Evolutionary conservation across 495 filamentous ascomycete genomes (phyloP).

Genomic region (Penicillium subrubescens): DNA sequence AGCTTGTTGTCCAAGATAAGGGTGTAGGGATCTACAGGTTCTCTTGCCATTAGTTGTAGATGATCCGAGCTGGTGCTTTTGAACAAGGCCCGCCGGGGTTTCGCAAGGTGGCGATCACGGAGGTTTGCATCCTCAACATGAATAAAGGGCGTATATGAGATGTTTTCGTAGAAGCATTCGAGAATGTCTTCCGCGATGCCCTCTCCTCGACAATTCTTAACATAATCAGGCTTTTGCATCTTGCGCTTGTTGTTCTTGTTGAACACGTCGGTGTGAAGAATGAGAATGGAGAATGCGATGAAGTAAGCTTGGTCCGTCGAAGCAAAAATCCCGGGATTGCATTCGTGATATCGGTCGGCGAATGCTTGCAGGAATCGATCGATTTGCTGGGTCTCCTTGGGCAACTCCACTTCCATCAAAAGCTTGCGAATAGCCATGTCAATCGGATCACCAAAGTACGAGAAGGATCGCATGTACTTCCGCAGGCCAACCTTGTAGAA

Average conservation of each 20-base stretch:
- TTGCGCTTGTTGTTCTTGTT: constrained; percentile 99
- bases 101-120: constrained; percentile 71
- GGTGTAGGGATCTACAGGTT: constrained; percentile 93
- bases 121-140: constrained; percentile 92
- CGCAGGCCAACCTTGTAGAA: constrained; percentile 83
- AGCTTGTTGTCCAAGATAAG: constrained; percentile 88
- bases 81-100: constrained; percentile 74
- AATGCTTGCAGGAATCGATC: constrained; percentile 92
- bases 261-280: constrained; percentile 96
- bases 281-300: constrained; percentile 93
- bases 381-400: constrained; percentile 97
- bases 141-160: constrained; percentile 96
- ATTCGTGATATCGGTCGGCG: constrained; percentile 96
- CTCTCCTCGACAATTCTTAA: constrained; percentile 89
- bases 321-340: constrained; percentile 94
- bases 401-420: constrained; percentile 93
- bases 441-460: constrained; percentile 93
- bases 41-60: constrained; percentile 64
- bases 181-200: constrained; percentile 90
- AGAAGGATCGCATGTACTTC: constrained; percentile 93
- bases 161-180: constrained; percentile 97
- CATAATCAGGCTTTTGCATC: constrained; percentile 95
- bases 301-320: constrained; percentile 95
- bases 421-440: constrained; percentile 97
- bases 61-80: constrained; percentile 68